Base-by-base conservation (phyloP, 345 rosid species). In the Euphorbia peplus region DNA sequence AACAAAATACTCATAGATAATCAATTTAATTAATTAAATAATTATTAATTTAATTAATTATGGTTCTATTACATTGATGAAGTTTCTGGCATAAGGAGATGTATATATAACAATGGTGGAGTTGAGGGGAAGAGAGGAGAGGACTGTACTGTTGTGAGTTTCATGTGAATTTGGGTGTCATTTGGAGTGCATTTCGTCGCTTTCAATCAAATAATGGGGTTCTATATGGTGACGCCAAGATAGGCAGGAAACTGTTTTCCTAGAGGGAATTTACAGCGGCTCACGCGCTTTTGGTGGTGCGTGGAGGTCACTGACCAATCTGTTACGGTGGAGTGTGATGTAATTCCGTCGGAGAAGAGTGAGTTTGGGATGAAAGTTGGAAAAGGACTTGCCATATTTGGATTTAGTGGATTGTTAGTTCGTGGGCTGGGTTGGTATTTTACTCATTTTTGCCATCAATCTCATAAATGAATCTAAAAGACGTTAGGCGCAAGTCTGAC, bases 131-230 rank as follows among this genome's bases (percentile, higher is more conserved):
- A 28, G 11, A 14, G 26, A 11, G 14, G 9, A 39, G 42, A 39
- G 42, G 42, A 39, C 10, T 39, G 42, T 39, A 12, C 22, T 59
- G 22, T 39, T 3, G 35, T 61, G 63, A 74, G 83, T 87, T 83
- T 85, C 85, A 82, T 77, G 74, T 83, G 83, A 79, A 87, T 85
- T 87, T 83, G 66, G 68, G 50, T 7, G 63, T 66, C 88, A 88
- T 85, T 87, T 85, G 70, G 74, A 69, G 67, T 70, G 79, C 71
- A 70, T 70, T 66, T 70, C 30, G 35, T 66, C 70, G 50, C 50
- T 44, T 12, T 4, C 70, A 5, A 42, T 37, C 60, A 68, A 68
- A 68, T 35, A 55, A 55, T 63, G 52, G 54, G 26, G 47, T 44
- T 44, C 26, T 65, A 54, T 18, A 66, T 28, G 61, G 70, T 60